These are phyloP conservation scores for Aspergillus mulundensis DNA, from an alignment of 495 filamentous ascomycete species.

Conservation along the genomic window DNA sequence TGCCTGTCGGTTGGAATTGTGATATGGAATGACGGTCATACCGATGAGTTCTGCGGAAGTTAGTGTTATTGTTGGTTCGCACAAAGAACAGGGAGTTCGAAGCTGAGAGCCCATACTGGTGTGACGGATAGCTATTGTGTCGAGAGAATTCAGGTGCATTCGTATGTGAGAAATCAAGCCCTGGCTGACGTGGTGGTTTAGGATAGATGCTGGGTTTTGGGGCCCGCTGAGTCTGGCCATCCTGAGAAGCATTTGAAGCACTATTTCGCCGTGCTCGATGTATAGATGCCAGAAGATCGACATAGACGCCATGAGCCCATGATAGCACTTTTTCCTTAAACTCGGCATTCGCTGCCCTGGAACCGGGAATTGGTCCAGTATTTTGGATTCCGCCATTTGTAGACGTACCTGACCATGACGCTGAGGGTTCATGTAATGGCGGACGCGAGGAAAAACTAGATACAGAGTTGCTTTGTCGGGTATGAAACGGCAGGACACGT, in stretches of 20 bases:
- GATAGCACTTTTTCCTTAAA: conserved; percentile 79
- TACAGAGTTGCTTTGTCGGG: conserved; percentile 16
- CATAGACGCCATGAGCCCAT: conserved; percentile 84
- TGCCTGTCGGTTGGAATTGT: conserved; percentile 26
- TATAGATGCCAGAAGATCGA: conserved; percentile 74
- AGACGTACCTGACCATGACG: conserved; percentile 27
- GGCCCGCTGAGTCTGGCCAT: conserved; percentile 32
- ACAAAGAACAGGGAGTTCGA: not conserved
- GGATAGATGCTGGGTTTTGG: conserved; percentile 60
- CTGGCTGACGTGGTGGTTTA: conserved; percentile 55
- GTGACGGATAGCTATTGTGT: conserved; percentile 42
- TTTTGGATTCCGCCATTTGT: conserved; percentile 22
- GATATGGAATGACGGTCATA: conserved; percentile 26
- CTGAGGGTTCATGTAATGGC: conserved; percentile 14
- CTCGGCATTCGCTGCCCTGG: conserved; percentile 45
- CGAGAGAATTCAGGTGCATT: conserved; percentile 28
- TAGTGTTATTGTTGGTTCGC: conserved; percentile 13
- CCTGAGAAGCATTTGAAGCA: conserved; percentile 28
- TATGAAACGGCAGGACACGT: conserved; percentile 34
- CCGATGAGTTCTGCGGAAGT: conserved; percentile 16
- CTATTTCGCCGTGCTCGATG: conserved; percentile 55
- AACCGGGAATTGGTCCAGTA: conserved; percentile 14
- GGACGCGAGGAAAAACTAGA: conserved; percentile 21
- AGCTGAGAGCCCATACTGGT: conserved; percentile 30
- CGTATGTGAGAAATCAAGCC: conserved; percentile 38